Conservation (phyloP, 2,329 filamentous ascomycete species). For the Didymella sp. region DNA sequence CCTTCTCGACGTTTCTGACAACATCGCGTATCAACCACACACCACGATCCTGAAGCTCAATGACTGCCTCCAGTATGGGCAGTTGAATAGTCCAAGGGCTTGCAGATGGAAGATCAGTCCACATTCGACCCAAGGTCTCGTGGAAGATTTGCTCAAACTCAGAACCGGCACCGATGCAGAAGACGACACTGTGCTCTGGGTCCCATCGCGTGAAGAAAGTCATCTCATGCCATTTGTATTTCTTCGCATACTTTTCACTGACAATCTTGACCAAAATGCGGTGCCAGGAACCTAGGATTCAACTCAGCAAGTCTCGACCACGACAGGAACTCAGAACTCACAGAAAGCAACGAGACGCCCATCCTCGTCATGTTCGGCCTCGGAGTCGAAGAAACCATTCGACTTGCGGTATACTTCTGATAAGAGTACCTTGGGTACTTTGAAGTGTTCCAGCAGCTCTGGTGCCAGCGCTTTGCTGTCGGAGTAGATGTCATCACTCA, state of each 20-base stretch:
- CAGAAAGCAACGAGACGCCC: constrained; percentile 11
- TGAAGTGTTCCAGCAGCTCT: constrained; percentile 20
- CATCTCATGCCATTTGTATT: constrained; percentile 29
- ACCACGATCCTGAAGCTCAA: constrained; percentile 20
- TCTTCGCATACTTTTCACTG: not conserved
- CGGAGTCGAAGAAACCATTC: constrained; percentile 26
- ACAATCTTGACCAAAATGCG: constrained; percentile 23
- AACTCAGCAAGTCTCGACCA: not conserved
- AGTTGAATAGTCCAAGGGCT: constrained; percentile 23
- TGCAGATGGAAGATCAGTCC: constrained; percentile 1
- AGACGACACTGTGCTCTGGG: not conserved
- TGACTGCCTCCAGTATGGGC: constrained; percentile 23
- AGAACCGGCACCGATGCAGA: constrained; percentile 20
- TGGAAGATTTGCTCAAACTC: constrained; percentile 14
- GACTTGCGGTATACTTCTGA: constrained; percentile 23
- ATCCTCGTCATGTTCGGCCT: constrained; percentile 5
- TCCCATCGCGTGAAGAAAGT: constrained; percentile 26
- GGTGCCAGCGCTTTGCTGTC: constrained; percentile 30
- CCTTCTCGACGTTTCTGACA: constrained; percentile 24
- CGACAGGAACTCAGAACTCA: not conserved
- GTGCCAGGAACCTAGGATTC: constrained; percentile 21
- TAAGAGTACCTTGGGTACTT: constrained; percentile 17
- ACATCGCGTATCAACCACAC: constrained; percentile 28
- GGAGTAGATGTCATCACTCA: constrained; percentile 25
- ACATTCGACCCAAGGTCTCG: constrained; percentile 7